A percentile compares a stretch with the other conserved stretches of the same genome.
Conservation (phyloP, 179 eudicot species). For the Patellifolia procumbens region DNA sequence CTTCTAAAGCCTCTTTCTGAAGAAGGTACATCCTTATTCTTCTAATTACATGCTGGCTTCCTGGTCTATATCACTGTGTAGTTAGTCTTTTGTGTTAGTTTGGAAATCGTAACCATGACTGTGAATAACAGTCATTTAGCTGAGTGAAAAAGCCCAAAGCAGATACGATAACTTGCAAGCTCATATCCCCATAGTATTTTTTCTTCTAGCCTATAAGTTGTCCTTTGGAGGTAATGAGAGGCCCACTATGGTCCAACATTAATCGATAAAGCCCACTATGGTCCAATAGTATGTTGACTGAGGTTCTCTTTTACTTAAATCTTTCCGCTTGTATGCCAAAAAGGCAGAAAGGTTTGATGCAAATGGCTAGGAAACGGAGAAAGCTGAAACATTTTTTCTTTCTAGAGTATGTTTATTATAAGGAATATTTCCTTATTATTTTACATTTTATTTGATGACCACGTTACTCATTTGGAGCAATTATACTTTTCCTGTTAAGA, state of each 20-base stretch:
- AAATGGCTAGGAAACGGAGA: too few species aligned
- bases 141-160: background rate
- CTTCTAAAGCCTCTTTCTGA: background rate
- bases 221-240: background rate
- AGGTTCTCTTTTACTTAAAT: background rate
- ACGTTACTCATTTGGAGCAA: too few species aligned
- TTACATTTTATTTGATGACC: too few species aligned
- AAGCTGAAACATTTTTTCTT: too few species aligned
- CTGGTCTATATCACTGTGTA: background rate
- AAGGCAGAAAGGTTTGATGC: too few species aligned
- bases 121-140: background rate
- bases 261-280: background rate
- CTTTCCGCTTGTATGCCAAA: too few species aligned
- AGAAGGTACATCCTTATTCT: background rate
- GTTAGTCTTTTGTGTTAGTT: background rate
- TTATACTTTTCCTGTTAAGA: too few species aligned
- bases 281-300: background rate
- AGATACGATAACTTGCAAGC: background rate
- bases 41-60: background rate
- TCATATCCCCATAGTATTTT: background rate
- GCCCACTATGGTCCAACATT: too few species aligned
- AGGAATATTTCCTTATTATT: too few species aligned
- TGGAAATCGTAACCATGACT: conserved; percentile 6
- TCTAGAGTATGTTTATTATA: too few species aligned
- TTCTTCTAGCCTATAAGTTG: background rate